Conservation (phyloP, 192 early-diverging fungal species). For the Obelidium mucronatum region DNA sequence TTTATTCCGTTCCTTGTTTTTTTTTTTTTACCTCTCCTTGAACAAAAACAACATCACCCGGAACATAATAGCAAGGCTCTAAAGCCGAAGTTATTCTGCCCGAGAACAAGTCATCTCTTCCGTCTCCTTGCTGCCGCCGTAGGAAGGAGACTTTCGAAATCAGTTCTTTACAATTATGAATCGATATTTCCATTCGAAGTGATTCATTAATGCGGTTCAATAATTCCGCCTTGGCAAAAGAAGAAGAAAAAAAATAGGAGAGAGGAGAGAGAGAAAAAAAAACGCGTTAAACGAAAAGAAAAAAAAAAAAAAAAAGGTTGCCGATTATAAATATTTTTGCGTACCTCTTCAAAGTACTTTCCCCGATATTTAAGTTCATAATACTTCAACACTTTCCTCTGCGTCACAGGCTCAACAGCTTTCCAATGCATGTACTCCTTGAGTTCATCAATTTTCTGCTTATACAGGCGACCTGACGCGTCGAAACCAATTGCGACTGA, state of each 20-base stretch:
- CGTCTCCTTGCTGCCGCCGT: conserved; percentile 42
- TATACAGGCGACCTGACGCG: conserved; percentile 34
- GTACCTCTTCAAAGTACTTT: conserved; percentile 60
- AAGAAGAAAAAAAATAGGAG: too few species aligned
- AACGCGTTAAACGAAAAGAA: too few species aligned
- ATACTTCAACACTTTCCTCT: conserved; percentile 36
- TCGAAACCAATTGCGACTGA: conserved; percentile 28
- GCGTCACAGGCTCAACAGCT: not conserved
- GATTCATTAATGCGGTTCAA: conserved; percentile 52
- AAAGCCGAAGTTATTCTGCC: conserved; percentile 49
- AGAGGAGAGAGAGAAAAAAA: too few species aligned
- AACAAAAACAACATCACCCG: conserved; percentile 53
- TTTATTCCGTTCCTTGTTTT: not conserved
- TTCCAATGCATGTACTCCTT: conserved; percentile 42
- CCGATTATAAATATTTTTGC: too few species aligned
- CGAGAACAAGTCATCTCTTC: conserved; percentile 54
- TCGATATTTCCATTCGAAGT: conserved; percentile 54
- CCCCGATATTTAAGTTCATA: conserved; percentile 47
- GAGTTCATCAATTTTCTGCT: conserved; percentile 46
- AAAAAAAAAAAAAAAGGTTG: conserved; percentile 38
- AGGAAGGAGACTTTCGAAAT: conserved; percentile 58
- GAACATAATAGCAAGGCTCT: conserved; percentile 44
- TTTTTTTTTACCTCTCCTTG: conserved; percentile 54
- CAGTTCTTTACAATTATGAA: conserved; percentile 55
- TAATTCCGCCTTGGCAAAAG: conserved; percentile 23